A percentile compares a stretch with the other conserved stretches of the same genome.
Conservation (phyloP, 148 eudicot species). For the Vaccinium darrowii region DNA sequence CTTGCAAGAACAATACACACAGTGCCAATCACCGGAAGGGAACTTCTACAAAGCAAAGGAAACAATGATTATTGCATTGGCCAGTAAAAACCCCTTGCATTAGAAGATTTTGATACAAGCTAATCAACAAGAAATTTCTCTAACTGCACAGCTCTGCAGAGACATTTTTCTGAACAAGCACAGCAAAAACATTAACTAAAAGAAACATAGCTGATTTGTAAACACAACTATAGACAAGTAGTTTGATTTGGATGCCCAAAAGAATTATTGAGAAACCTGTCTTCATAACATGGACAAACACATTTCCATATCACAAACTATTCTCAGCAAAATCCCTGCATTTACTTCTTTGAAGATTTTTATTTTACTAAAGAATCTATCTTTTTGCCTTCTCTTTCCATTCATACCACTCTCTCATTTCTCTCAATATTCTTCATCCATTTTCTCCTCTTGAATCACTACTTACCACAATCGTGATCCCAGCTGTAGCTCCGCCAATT, state of each 20-base stretch:
- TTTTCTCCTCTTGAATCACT: no score
- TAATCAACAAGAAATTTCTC: background rate
- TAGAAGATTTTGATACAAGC: background rate
- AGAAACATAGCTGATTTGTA: background rate
- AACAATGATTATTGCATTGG: background rate
- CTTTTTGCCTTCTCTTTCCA: no score
- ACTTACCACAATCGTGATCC: no score
- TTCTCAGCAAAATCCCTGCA: background rate
- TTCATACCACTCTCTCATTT: no score
- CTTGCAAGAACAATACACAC: conserved; percentile 86
- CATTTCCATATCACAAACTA: background rate
- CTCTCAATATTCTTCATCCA: no score
- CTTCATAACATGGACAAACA: background rate
- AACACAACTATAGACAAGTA: background rate
- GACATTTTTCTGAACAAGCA: background rate
- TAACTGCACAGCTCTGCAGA: background rate
- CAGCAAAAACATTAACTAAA: background rate
- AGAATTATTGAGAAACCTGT: background rate
- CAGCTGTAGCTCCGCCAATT: no score
- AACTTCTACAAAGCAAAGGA: conserved; percentile 46
- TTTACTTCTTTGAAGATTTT: background rate
- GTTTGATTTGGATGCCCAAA: conserved; percentile 1
- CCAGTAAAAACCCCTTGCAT: background rate
- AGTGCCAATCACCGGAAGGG: conserved; percentile 92
- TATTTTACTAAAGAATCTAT: background rate